phyloP scores from a whole-genome alignment of 2,329 filamentous ascomycete genomes.

The Scedosporium apiospermum region DNA sequence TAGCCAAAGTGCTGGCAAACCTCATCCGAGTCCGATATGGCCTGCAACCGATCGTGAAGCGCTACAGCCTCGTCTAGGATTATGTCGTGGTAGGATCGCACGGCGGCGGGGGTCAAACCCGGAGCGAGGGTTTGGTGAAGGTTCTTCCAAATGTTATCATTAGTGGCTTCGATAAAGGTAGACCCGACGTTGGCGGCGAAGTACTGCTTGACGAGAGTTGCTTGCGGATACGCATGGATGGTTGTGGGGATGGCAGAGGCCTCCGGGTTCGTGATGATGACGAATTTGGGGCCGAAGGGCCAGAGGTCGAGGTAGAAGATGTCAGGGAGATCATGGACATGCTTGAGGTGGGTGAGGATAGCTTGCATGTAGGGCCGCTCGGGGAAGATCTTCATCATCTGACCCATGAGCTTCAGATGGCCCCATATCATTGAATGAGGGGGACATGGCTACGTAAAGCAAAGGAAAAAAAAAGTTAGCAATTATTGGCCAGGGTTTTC shows the following conservation, averaged over 20 bases:
- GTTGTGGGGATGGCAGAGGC: conserved; percentile 15
- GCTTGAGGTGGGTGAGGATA: conserved; percentile 14
- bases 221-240: conserved; percentile 14
- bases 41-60: conserved; percentile 11
- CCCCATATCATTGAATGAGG: conserved; percentile 15
- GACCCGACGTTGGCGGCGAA: conserved; percentile 15
- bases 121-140: conserved; percentile 19
- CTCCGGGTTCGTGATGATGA: conserved; percentile 17
- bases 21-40: conserved; percentile 9
- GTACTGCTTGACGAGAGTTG: conserved; percentile 12
- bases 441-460: conserved; percentile 9
- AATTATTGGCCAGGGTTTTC: no score
- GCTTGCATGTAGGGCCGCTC: conserved; percentile 15
- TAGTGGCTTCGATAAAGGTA: conserved; percentile 15
- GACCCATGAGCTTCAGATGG: conserved; percentile 13
- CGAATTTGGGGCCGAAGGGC: conserved; percentile 17
- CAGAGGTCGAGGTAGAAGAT: conserved; percentile 23
- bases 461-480: neutral
- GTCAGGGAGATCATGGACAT: conserved; percentile 16
- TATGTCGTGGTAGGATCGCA: conserved; percentile 14
- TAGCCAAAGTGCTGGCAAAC: conserved; percentile 6
- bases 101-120: conserved; percentile 16
- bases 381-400: conserved; percentile 11
- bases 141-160: conserved; percentile 19
- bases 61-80: conserved; percentile 16